phyloP scores from a whole-genome alignment of 768 basidiomycete species.

The Lepiota brunneoincarnata region DNA sequence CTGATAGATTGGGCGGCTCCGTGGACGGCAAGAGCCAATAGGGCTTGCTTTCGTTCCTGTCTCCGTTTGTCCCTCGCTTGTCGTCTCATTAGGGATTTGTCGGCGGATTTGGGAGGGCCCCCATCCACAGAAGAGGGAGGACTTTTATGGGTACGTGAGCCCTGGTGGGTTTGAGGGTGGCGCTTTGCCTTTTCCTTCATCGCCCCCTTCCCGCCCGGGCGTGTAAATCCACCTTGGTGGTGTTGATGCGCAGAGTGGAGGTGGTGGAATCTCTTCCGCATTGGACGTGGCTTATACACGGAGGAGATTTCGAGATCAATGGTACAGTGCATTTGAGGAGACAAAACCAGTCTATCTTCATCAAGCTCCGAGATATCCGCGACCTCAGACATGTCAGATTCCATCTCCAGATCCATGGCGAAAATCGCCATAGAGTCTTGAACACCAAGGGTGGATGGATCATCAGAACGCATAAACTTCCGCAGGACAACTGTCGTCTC shows the following conservation, averaged over 20 bases:
- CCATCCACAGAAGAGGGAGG: slow-evolving; percentile 12
- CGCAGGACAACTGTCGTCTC: slow-evolving; percentile 31
- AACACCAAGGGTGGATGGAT: slow-evolving; percentile 16
- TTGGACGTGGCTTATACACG: slow-evolving; percentile 73
- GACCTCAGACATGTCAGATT: slow-evolving; percentile 24
- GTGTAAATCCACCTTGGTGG: slow-evolving; percentile 24
- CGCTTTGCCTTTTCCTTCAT: slow-evolving; percentile 29
- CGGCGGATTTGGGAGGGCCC: not conserved
- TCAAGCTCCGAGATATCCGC: slow-evolving; percentile 18
- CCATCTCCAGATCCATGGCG: slow-evolving; percentile 47
- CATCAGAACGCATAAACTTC: slow-evolving; percentile 6
- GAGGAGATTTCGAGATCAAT: slow-evolving; percentile 66
- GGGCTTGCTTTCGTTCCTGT: slow-evolving; percentile 41
- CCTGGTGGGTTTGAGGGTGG: slow-evolving; percentile 3
- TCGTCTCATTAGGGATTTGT: slow-evolving; percentile 37
- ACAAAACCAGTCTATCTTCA: slow-evolving; percentile 20
- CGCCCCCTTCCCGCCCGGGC: slow-evolving; percentile 31
- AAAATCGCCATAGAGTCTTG: slow-evolving; percentile 32
- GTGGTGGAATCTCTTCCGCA: slow-evolving; percentile 29
- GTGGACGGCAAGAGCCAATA: slow-evolving; percentile 28
- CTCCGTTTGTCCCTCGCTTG: slow-evolving; percentile 49
- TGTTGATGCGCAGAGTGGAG: slow-evolving; percentile 26
- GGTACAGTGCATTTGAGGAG: slow-evolving; percentile 24
- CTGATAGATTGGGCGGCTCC: slow-evolving; percentile 12
- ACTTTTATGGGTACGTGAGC: slow-evolving; percentile 11